Percentiles rank a stretch among this genome's conserved stretches.
These are phyloP conservation scores for Apostasia ramifera DNA, from an alignment of 106 monocot genomes.

Conservation along the genomic window DNA sequence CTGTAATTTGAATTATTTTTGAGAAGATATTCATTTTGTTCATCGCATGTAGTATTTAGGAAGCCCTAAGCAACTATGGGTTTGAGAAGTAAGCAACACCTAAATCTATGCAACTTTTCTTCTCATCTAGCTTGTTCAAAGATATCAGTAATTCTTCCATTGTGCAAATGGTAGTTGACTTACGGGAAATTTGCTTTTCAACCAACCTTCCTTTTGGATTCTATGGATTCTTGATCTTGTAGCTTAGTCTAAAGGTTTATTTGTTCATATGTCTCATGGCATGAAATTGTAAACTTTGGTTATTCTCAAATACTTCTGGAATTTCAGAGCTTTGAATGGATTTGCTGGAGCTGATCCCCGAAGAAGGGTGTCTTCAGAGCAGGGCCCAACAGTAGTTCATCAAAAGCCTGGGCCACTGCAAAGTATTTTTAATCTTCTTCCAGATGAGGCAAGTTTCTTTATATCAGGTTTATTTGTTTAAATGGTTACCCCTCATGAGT, in stretches of 20 bases:
- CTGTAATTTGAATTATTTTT: too few species aligned
- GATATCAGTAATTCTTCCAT: too few species aligned
- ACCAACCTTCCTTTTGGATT: too few species aligned
- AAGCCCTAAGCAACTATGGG: too few species aligned
- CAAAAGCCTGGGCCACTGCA: conserved; percentile 92
- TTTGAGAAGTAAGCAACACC: too few species aligned
- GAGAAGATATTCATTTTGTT: too few species aligned
- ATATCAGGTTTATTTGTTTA: not conserved
- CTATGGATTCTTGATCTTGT: not conserved
- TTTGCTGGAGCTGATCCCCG: conserved; percentile 76
- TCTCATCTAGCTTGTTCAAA: too few species aligned
- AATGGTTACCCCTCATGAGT: not conserved
- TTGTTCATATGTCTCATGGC: not conserved
- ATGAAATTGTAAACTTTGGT: not conserved
- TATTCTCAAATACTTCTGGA: not conserved
- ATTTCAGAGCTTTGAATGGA: conserved; percentile 49
- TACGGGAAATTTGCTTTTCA: too few species aligned
- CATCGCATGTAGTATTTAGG: too few species aligned
- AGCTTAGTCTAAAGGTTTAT: not conserved
- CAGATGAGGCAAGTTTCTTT: conserved; percentile 62
- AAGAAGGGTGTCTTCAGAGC: conserved; percentile 69
- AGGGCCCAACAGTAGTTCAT: conserved; percentile 88
- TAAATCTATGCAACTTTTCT: too few species aligned
- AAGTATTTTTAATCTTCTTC: conserved; percentile 81
- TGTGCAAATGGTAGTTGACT: too few species aligned